Evolutionary conservation across 1,284 basidiomycete genomes (phyloP).

Genomic region (Stereum hirsutum): DNA sequence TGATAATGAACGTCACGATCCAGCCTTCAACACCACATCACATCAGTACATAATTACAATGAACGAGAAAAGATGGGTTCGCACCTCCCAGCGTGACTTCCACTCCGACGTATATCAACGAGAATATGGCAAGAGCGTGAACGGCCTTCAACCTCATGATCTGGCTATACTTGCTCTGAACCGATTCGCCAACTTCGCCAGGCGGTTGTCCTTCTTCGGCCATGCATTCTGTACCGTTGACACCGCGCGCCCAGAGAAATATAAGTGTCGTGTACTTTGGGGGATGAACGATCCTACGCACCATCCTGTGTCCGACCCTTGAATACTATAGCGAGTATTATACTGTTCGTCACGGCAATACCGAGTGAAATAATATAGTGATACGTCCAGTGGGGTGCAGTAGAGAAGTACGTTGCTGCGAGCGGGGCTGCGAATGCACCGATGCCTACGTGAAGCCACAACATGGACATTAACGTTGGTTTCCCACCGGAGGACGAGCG

Average conservation of each 20-base stretch:
- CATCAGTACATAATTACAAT: too few relatives aligned
- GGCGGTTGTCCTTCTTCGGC: slow-evolving; percentile 29
- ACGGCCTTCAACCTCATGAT: slow-evolving; percentile 45
- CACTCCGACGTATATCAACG: slow-evolving; percentile 59
- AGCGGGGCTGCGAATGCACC: slow-evolving; percentile 64
- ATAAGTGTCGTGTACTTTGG: neutral
- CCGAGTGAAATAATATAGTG: slow-evolving; percentile 57
- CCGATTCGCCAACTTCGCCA: slow-evolving; percentile 23
- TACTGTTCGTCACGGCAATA: slow-evolving; percentile 37
- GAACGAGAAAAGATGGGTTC: too few relatives aligned
- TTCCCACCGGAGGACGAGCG: neutral
- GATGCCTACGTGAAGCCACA: slow-evolving; percentile 28
- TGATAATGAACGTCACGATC: slow-evolving; percentile 49
- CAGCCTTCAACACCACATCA: too few relatives aligned
- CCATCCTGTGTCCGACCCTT: slow-evolving; percentile 40
- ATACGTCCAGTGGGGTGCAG: slow-evolving; percentile 40
- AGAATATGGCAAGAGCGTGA: slow-evolving; percentile 51
- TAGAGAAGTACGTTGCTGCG: slow-evolving; percentile 59
- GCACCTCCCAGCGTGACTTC: slow-evolving; percentile 62
- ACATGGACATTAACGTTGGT: too few relatives aligned
- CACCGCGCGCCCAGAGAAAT: neutral
- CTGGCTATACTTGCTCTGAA: slow-evolving; percentile 40
- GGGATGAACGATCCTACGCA: slow-evolving; percentile 17
- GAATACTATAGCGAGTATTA: slow-evolving; percentile 40
- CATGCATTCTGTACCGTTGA: slow-evolving; percentile 14